Evolutionary conservation across 78 protist species (phyloP).

Genomic region (Blattamonas nauphoetae): DNA sequence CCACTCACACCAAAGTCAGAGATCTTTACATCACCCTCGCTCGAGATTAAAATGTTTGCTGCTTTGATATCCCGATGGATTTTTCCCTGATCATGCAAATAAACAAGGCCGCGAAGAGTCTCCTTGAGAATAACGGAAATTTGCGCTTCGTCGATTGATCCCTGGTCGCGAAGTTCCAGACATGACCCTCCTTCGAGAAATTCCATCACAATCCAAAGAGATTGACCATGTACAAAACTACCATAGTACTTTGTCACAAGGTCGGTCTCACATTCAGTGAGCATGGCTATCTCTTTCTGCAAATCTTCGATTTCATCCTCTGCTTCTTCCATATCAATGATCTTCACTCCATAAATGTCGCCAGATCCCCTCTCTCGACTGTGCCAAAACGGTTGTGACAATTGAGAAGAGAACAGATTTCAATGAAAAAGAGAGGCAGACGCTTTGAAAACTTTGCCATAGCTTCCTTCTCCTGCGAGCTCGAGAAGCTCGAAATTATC

Average conservation of each 20-base stretch:
- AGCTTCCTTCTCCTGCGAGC: slow-evolving; percentile 8
- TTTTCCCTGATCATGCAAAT: background rate
- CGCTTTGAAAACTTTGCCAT: slow-evolving; percentile 32
- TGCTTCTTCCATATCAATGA: too few relatives aligned
- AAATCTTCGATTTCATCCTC: slow-evolving; percentile 41
- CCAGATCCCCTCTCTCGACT: too few relatives aligned
- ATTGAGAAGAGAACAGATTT: slow-evolving; percentile 40
- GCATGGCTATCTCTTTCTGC: slow-evolving; percentile 50
- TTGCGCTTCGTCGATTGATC: slow-evolving; percentile 10
- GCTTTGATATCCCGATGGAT: slow-evolving; percentile 15
- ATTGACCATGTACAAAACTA: slow-evolving; percentile 42
- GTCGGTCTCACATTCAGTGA: slow-evolving; percentile 35
- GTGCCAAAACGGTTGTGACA: slow-evolving; percentile 40
- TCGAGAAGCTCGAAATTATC: background rate
- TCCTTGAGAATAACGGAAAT: slow-evolving; percentile 19
- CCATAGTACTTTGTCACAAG: slow-evolving; percentile 47
- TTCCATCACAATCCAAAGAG: slow-evolving; percentile 76
- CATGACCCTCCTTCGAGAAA: slow-evolving; percentile 74
- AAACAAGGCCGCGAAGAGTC: slow-evolving; percentile 1
- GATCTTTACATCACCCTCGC: slow-evolving; percentile 1
- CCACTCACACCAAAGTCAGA: slow-evolving; percentile 23
- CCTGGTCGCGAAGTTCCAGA: slow-evolving; percentile 43
- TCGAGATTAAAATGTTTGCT: background rate
- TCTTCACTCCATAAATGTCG: background rate
- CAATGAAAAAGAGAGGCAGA: slow-evolving; percentile 24